A percentile compares a stretch with the other conserved stretches of the same genome.
Evolutionary conservation across 169 alveolate species (phyloP).

Genomic region (Plasmodium reichenowi): DNA sequence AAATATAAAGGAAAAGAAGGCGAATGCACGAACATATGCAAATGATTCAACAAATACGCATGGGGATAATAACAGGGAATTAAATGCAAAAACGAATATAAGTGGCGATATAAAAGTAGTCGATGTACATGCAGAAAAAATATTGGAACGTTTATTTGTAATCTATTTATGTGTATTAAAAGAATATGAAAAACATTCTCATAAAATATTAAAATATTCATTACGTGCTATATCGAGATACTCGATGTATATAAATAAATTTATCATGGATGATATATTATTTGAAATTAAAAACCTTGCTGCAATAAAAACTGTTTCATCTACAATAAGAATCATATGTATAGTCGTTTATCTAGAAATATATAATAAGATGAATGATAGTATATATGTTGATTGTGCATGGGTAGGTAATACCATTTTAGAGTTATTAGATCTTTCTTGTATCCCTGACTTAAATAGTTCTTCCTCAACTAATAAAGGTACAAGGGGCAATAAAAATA

Average conservation of each 20-base stretch:
- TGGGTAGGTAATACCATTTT: slow-evolving; percentile 40
- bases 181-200: slow-evolving; percentile 37
- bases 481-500: slow-evolving; percentile 18
- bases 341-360: slow-evolving; percentile 48
- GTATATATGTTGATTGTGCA: slow-evolving; percentile 51
- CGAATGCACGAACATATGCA: slow-evolving; percentile 42
- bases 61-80: not conserved
- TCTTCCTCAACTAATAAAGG: slow-evolving; percentile 6
- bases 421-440: slow-evolving; percentile 11
- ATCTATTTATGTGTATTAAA: slow-evolving; percentile 58
- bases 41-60: not conserved
- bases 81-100: slow-evolving; percentile 42
- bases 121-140: slow-evolving; percentile 51
- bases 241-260: slow-evolving; percentile 61
- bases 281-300: slow-evolving; percentile 50
- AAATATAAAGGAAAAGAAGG: slow-evolving; percentile 46
- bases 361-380: slow-evolving; percentile 35
- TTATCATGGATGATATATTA: slow-evolving; percentile 69
- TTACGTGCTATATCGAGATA: slow-evolving; percentile 35
- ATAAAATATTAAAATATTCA: slow-evolving; percentile 24
- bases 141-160: slow-evolving; percentile 58
- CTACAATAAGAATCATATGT: slow-evolving; percentile 1
- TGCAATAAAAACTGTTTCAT: not conserved
- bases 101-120: slow-evolving; percentile 65
- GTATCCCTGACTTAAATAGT: slow-evolving; percentile 17